A percentile compares a stretch with the other conserved stretches of the same genome.
phyloP scores from a whole-genome alignment of 1,284 basidiomycete genomes.

The Rhodotorula sp. region DNA sequence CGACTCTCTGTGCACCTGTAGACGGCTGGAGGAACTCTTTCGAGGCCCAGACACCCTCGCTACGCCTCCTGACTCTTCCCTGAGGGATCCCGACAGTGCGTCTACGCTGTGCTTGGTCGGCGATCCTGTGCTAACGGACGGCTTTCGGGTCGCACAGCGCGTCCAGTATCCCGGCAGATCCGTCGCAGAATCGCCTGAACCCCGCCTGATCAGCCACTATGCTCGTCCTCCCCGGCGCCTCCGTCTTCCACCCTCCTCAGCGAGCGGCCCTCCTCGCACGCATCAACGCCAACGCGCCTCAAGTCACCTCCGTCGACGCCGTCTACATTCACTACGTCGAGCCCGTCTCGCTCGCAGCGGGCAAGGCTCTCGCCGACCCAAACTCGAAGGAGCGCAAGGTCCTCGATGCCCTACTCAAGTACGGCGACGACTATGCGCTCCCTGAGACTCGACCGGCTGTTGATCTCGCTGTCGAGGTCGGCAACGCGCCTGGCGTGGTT shows the following conservation, averaged over 20 bases:
- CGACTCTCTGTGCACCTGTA: not conserved
- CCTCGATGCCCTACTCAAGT: slow-evolving; percentile 75
- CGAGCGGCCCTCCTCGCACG: slow-evolving; percentile 65
- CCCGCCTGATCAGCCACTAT: slow-evolving; percentile 21
- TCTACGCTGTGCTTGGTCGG: too few species aligned
- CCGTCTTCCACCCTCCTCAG: slow-evolving; percentile 56
- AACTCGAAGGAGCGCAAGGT: slow-evolving; percentile 57
- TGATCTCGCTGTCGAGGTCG: slow-evolving; percentile 33
- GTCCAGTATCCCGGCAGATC: not conserved
- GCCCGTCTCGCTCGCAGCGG: slow-evolving; percentile 56
- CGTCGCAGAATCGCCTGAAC: too few species aligned
- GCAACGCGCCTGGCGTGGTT: slow-evolving; percentile 49
- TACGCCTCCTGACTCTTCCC: not conserved
- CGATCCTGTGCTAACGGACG: too few species aligned
- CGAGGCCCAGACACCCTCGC: not conserved
- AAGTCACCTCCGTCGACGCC: slow-evolving; percentile 71
- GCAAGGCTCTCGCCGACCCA: slow-evolving; percentile 56
- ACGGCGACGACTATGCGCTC: slow-evolving; percentile 74
- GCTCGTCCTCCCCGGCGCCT: slow-evolving; percentile 50
- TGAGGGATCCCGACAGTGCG: not conserved
- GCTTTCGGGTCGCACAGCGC: too few species aligned
- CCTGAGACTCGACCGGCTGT: slow-evolving; percentile 55
- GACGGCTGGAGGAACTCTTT: not conserved
- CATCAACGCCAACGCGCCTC: slow-evolving; percentile 60
- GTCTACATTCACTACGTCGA: slow-evolving; percentile 85